Evolutionary conservation across 768 basidiomycete species (phyloP), one percentile per base, ranked within the genome.

Genomic region (Tulasnella sp.): DNA sequence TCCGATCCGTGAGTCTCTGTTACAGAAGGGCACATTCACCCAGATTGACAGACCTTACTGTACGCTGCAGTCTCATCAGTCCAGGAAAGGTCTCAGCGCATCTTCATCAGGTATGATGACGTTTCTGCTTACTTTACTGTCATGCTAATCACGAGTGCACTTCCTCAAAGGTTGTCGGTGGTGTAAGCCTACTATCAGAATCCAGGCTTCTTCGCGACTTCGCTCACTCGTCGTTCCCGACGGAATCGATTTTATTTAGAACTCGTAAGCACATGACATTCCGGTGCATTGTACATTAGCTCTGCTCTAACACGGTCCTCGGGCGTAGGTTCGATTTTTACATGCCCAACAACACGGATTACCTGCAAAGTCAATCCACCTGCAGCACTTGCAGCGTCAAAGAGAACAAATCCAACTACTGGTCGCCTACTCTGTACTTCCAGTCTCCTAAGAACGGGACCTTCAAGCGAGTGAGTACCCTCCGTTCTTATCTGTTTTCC

Each of bases 361-460:
- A 26, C 19, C 47, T 52, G n/a, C 47, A 52, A 26, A 52, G 47
- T 11, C 47, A 52, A 26, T 62, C 74, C 14, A 39, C 72, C 29
- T 72, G 74, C 65, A 72, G 71, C 44, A 47, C 41, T 22, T 74
- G 71, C 40, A 39, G 26, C 19, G 39, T 74, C 37, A 72, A 47
- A 34, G 71, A 74, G 64, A 72, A 74, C 67, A 67, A 67, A 41
- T 73, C 63, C 66, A 72, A 72, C 65, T 74, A 72, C 36, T 74
- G 71, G 74, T 44, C 71, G 14, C 74, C 74, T 8, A 74, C 71
- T 2, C 65, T 74, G 17, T 74, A 74, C 71, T 74, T 74, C 71
- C 70, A 74, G 68, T 74, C 47, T 19, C 47, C 47, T 11, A 52
- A 52, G 22, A 52, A 52, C 11, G 47, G 47, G 7, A 74, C 73